Percentiles rank a stretch among this genome's conserved stretches.
Conservation (phyloP, 768 basidiomycete species). For the Gymnopilus junonius region DNA sequence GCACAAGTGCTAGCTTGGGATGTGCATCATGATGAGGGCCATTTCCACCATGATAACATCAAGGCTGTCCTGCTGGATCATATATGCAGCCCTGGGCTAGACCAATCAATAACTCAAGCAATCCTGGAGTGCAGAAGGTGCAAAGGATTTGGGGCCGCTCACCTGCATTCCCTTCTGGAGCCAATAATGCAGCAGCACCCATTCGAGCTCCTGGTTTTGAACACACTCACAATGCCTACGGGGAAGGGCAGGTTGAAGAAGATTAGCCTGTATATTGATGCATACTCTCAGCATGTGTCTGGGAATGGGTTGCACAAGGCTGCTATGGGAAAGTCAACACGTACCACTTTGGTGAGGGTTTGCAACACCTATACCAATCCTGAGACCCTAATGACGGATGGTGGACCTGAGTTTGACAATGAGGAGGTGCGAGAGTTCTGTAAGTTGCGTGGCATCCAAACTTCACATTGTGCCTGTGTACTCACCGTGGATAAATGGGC, state of each 20-base stretch:
- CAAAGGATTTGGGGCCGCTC: constrained; percentile 34
- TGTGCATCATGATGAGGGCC: constrained; percentile 30
- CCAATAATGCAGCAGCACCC: constrained; percentile 37
- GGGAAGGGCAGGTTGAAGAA: constrained; percentile 37
- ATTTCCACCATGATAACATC: constrained; percentile 38
- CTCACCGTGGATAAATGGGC: constrained; percentile 45
- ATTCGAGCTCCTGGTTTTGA: constrained; percentile 31
- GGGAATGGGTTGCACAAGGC: constrained; percentile 30
- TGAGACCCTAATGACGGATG: constrained; percentile 42
- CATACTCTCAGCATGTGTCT: constrained; percentile 34
- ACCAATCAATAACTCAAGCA: constrained; percentile 26
- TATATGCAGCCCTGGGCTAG: constrained; percentile 30
- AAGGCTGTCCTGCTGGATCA: constrained; percentile 33
- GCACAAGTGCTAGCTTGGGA: constrained; percentile 25
- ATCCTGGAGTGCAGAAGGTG: constrained; percentile 30
- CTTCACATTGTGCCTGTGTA: constrained; percentile 33
- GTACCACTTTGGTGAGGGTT: constrained; percentile 23
- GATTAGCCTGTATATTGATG: constrained; percentile 34
- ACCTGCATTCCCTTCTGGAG: constrained; percentile 37
- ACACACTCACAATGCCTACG: constrained; percentile 38
- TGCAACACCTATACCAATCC: constrained; percentile 22
- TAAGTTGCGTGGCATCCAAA: constrained; percentile 15
- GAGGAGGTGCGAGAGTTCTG: constrained; percentile 33
- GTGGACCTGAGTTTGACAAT: constrained; percentile 41
- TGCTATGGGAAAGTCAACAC: constrained; percentile 33